Evolutionary conservation across 192 early-diverging fungal species (phyloP), one percentile per base, ranked within the genome.

Genomic region (Spizellomyces sp.): DNA sequence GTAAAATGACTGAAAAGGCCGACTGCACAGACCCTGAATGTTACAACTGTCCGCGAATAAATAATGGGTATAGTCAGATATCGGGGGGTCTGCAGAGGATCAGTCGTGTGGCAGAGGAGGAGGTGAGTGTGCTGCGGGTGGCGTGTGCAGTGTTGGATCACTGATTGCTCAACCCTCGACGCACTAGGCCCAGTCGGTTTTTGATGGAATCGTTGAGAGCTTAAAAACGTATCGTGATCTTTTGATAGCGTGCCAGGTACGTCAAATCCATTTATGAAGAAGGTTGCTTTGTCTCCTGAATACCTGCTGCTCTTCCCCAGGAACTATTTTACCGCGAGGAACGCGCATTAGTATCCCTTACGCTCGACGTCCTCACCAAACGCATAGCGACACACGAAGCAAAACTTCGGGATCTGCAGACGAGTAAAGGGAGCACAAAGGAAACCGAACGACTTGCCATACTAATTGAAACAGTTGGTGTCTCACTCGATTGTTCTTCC

Each of bases 181-280:
- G 27, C 22, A n/a, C 12, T 66, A 79, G 78, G 6, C 42, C 41
- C 50, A 70, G 54, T 59, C 78, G 15, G 71, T 77, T 58, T 78
- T 79, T 8, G 83, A 83, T 52, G 83, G 77, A 0, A 75, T 89
- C 56, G 71, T 90, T 5, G 90, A 91, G 58, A 82, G 73, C 76
- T 54, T 91, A 47, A 91, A 90, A 62, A 71, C 82, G 44, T 83
- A 88, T 58, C 83, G 89, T n/a, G 89, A 91, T 62, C 65, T 91
- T 9, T 70, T 91, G 21, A 80, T 87, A 12, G 85, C 88, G 6
- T 77, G 83, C 50, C 76, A 75, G 48, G 85, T 87, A 68, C 54
- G 73, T 19, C 14, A 10, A 21, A 36, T 36, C 3, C 27, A 36
- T 36, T 36, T 36, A 3, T 36, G 27, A 36, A 36, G 27, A 36